phyloP scores from a whole-genome alignment of 164 flowering plant species.

The Aristolochia fimbriata region DNA sequence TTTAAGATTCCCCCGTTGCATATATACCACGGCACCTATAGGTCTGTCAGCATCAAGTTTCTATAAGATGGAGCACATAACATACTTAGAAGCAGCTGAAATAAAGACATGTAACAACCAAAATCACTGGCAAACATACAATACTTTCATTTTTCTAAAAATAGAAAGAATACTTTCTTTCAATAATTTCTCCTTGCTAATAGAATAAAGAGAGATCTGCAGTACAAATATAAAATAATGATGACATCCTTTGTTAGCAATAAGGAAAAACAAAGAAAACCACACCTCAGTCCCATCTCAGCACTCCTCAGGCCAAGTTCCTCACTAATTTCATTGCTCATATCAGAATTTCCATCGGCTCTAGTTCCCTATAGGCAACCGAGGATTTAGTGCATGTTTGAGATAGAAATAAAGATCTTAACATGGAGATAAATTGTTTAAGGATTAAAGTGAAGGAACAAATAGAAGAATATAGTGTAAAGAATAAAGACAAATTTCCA shows the following conservation, averaged over 20 bases:
- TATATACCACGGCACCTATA: conserved; percentile 86
- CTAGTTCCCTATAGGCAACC: conserved; percentile 49
- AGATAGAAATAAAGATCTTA: neutral
- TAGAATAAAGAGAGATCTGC: neutral
- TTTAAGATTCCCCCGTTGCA: conserved; percentile 74
- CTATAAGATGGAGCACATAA: neutral
- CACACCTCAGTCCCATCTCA: conserved; percentile 71
- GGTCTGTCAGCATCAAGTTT: conserved; percentile 46
- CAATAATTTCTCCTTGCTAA: neutral
- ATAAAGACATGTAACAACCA: neutral
- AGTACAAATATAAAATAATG: neutral
- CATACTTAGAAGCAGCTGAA: neutral
- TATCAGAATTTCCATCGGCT: conserved; percentile 56
- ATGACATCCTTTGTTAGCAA: neutral
- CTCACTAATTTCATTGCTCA: conserved; percentile 71
- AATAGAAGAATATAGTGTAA: neutral
- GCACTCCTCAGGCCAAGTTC: conserved; percentile 69
- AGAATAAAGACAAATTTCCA: neutral
- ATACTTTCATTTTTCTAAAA: too few species aligned
- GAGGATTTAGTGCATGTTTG: neutral
- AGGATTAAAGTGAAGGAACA: too few species aligned
- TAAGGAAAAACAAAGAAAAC: neutral
- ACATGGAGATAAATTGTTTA: too few species aligned
- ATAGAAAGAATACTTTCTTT: neutral
- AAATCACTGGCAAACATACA: neutral